A percentile compares a stretch with the other conserved stretches of the same genome.
phyloP scores from a whole-genome alignment of 2,329 filamentous ascomycete genomes.

The Pseudogymnoascus sp. region DNA sequence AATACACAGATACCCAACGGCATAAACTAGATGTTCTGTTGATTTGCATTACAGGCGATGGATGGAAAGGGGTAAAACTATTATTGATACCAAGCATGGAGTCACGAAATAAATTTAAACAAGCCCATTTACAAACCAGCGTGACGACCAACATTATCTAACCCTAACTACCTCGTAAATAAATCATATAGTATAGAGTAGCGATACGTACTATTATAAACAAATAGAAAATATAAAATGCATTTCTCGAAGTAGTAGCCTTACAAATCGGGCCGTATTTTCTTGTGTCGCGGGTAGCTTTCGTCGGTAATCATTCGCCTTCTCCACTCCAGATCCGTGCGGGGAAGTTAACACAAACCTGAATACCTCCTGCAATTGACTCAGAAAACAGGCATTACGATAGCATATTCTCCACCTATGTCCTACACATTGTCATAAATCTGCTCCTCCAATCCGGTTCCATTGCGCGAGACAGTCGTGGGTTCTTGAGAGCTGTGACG shows the following conservation, averaged over 20 bases:
- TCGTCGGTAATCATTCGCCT: not conserved
- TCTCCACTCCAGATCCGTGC: not conserved
- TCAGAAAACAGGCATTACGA: not conserved
- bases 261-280: not conserved
- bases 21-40: not conserved
- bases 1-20: slow-evolving; percentile 11
- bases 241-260: not conserved
- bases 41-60: not conserved
- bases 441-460: not conserved
- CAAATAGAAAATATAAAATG: not conserved
- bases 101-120: not conserved
- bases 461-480: not conserved
- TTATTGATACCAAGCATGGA: not conserved
- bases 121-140: not conserved
- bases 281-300: not conserved
- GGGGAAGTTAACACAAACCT: not conserved
- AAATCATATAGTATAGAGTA: not conserved
- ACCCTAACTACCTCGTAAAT: not conserved
- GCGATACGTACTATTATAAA: not conserved
- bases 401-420: not conserved
- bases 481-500: not conserved
- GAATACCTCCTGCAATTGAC: not conserved
- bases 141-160: not conserved
- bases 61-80: not conserved
- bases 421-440: not conserved